Conservation (phyloP, 345 rosid genomes). For the Gossypioides kirkii region DNA sequence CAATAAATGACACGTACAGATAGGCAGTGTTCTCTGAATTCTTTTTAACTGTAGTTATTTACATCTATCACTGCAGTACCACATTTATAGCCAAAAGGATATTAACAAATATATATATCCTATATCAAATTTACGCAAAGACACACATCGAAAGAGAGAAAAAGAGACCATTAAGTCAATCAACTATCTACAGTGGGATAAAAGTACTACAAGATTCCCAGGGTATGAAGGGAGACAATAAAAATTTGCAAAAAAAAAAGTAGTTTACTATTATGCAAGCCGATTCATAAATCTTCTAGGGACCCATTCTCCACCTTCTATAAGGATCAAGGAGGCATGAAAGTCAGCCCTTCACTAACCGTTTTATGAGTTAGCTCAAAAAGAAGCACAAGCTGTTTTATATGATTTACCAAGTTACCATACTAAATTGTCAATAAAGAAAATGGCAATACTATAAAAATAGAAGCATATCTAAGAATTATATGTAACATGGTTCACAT, state of each 20-base stretch:
- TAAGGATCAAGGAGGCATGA: neutral
- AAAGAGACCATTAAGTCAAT: neutral
- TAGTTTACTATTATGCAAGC: neutral
- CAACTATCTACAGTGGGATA: neutral
- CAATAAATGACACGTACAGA: neutral
- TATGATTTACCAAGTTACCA: neutral
- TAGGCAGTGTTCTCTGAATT: neutral
- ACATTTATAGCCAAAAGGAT: neutral
- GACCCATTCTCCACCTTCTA: neutral
- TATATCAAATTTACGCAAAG: neutral
- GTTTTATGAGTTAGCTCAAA: neutral
- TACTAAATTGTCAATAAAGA: neutral
- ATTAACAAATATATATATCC: neutral
- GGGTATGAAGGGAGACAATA: neutral
- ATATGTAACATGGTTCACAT: constrained; percentile 8
- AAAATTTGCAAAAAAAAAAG: neutral
- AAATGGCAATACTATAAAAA: neutral
- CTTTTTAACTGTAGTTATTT: neutral
- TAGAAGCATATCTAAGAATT: neutral
- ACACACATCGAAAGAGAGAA: neutral
- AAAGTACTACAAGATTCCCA: neutral
- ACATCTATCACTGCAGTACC: constrained; percentile 3
- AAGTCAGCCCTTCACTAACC: neutral
- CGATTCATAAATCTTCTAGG: neutral
- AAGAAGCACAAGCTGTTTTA: neutral